A percentile compares a stretch with the other conserved stretches of the same genome.
Evolutionary conservation across 768 basidiomycete species (phyloP).

Genomic region (Russula ochroleuca): DNA sequence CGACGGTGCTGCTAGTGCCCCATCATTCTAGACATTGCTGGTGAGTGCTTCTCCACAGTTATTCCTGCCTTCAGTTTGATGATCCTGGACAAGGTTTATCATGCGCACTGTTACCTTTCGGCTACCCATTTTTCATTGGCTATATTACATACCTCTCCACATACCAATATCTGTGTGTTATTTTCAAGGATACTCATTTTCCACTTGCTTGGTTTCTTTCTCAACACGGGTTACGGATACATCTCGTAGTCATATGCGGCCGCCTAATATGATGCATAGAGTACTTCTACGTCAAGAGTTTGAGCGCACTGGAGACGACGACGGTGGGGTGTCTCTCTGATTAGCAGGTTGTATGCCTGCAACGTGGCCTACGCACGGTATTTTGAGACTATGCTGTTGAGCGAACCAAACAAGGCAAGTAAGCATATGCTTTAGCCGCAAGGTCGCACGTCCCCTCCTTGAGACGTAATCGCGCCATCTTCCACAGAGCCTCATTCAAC

Average conservation of each 20-base stretch:
- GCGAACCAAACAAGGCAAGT: background rate
- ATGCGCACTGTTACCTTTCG: background rate
- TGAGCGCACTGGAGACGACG: background rate
- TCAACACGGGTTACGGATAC: background rate
- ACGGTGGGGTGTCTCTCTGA: background rate
- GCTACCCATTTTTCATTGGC: conserved; percentile 34
- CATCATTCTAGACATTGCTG: conserved; percentile 6
- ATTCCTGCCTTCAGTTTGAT: conserved; percentile 5
- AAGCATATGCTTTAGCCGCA: background rate
- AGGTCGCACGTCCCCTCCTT: background rate
- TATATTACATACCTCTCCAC: conserved; percentile 37
- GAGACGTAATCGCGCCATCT: conserved; percentile 2
- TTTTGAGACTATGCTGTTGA: background rate
- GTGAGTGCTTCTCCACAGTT: conserved; percentile 7
- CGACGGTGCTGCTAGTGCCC: conserved; percentile 56
- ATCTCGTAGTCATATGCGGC: conserved; percentile 2
- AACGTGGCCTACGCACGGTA: too few relatives aligned
- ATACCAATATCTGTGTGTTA: conserved; percentile 31
- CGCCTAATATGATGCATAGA: conserved; percentile 18
- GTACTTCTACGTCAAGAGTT: background rate
- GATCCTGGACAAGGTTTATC: conserved; percentile 7
- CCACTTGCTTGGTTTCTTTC: conserved; percentile 23
- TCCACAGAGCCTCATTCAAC: background rate
- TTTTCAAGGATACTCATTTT: conserved; percentile 24
- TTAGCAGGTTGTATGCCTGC: background rate